Evolutionary conservation across 768 basidiomycete genomes (phyloP).

Genomic region (Rhizopogon vulgaris): DNA sequence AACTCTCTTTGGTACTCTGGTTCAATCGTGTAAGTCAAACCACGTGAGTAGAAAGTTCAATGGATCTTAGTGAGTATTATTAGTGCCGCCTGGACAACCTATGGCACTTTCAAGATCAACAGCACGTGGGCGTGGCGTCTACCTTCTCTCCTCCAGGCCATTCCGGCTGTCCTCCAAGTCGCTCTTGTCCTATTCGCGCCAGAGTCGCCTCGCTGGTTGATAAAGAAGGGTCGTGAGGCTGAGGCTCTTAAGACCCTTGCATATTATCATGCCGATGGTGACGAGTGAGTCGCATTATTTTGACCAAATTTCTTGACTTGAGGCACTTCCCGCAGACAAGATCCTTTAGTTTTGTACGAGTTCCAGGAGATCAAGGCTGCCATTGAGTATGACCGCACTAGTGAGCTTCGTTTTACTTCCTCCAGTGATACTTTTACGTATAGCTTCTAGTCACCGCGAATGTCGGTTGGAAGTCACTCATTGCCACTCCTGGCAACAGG

Average conservation of each 20-base stretch:
- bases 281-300: constrained; percentile 35
- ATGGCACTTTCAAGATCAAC: constrained; percentile 66
- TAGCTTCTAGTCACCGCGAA: constrained; percentile 39
- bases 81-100: constrained; percentile 81
- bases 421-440: background rate
- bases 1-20: constrained; percentile 88
- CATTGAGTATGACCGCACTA: constrained; percentile 56
- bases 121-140: constrained; percentile 79
- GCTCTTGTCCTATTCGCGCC: constrained; percentile 62
- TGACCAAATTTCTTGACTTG: background rate
- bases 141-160: constrained; percentile 65
- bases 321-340: constrained; percentile 30
- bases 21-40: constrained; percentile 55
- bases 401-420: constrained; percentile 10
- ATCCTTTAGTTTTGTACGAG: constrained; percentile 67
- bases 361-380: constrained; percentile 78
- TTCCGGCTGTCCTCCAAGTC: constrained; percentile 66
- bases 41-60: background rate
- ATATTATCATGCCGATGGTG: constrained; percentile 78
- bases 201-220: constrained; percentile 80
- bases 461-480: constrained; percentile 64
- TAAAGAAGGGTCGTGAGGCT: constrained; percentile 66
- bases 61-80: background rate
- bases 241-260: constrained; percentile 68
- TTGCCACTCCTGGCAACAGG: constrained; percentile 64